A percentile compares a stretch with the other conserved stretches of the same genome.
These are phyloP conservation scores for Geopyxis carbonaria DNA, from an alignment of 495 filamentous ascomycete species.

Conservation along the genomic window DNA sequence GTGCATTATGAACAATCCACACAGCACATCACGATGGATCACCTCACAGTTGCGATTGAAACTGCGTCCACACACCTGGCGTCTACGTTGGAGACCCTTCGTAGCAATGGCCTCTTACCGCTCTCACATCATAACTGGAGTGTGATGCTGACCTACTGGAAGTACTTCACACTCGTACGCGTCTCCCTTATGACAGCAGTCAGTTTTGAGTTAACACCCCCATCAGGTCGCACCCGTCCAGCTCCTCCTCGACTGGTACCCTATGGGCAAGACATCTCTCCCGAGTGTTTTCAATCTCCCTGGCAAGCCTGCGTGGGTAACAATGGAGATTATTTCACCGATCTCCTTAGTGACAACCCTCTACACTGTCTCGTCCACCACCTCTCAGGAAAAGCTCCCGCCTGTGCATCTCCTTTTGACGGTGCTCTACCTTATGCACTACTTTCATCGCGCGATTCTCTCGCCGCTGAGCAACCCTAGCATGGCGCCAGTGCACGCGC, in stretches of 20 bases:
- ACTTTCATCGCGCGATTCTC: slow-evolving; percentile 71
- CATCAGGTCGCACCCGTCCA: slow-evolving; percentile 16
- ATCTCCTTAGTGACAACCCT: slow-evolving; percentile 62
- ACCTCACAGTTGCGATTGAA: neutral
- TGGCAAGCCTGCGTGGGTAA: slow-evolving; percentile 70
- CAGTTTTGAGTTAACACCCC: neutral
- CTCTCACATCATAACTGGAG: slow-evolving; percentile 17
- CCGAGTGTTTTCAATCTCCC: slow-evolving; percentile 60
- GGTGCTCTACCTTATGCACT: slow-evolving; percentile 44
- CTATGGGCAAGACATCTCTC: slow-evolving; percentile 73
- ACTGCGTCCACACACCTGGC: neutral
- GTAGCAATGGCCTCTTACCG: slow-evolving; percentile 10
- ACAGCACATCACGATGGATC: neutral
- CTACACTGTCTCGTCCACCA: slow-evolving; percentile 25
- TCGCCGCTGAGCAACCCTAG: slow-evolving; percentile 60
- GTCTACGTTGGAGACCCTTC: slow-evolving; percentile 4
- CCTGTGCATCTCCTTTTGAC: slow-evolving; percentile 12
- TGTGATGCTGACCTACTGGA: slow-evolving; percentile 15
- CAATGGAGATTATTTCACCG: slow-evolving; percentile 71
- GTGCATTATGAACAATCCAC: neutral
- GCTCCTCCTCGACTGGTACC: slow-evolving; percentile 37
- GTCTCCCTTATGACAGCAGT: neutral
- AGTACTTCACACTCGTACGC: slow-evolving; percentile 14
- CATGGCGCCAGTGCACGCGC: slow-evolving; percentile 70
- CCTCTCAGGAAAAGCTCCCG: slow-evolving; percentile 18